phyloP scores from a whole-genome alignment of 2,329 filamentous ascomycete species.

The Orbilia javanica region DNA sequence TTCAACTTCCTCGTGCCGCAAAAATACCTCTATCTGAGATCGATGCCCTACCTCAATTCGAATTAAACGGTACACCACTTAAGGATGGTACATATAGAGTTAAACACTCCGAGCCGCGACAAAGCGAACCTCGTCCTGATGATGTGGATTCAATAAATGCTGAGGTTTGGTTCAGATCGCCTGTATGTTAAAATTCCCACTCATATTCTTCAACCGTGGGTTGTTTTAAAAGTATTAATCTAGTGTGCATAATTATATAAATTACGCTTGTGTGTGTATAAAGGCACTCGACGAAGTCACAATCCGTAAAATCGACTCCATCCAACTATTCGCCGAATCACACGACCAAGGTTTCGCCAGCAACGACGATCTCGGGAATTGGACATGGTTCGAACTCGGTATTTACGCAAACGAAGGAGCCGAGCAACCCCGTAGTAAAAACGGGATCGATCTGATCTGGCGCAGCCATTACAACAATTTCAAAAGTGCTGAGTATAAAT shows the following conservation, averaged over 20 bases:
- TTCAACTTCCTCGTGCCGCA: neutral
- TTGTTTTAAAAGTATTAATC: too few species aligned
- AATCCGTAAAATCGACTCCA: neutral
- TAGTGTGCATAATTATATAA: too few species aligned
- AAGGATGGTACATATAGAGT: neutral
- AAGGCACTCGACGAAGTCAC: neutral
- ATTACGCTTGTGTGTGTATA: neutral
- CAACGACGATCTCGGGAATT: neutral
- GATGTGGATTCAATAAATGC: neutral
- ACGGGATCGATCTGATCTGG: neutral
- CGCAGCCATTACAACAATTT: neutral
- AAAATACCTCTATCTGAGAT: neutral
- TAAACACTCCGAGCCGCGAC: neutral
- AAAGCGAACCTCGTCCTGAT: neutral
- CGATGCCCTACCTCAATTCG: neutral
- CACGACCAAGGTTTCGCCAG: neutral
- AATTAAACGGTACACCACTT: neutral
- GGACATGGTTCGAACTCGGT: neutral
- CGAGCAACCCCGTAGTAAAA: neutral
- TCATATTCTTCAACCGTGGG: too few species aligned
- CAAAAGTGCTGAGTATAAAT: neutral
- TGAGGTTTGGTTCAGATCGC: neutral
- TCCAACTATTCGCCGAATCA: neutral
- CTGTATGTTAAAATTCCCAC: neutral
- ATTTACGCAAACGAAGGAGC: neutral